phyloP scores from a whole-genome alignment of 2,329 filamentous ascomycete species.

The Diaporthe aspalathi region DNA sequence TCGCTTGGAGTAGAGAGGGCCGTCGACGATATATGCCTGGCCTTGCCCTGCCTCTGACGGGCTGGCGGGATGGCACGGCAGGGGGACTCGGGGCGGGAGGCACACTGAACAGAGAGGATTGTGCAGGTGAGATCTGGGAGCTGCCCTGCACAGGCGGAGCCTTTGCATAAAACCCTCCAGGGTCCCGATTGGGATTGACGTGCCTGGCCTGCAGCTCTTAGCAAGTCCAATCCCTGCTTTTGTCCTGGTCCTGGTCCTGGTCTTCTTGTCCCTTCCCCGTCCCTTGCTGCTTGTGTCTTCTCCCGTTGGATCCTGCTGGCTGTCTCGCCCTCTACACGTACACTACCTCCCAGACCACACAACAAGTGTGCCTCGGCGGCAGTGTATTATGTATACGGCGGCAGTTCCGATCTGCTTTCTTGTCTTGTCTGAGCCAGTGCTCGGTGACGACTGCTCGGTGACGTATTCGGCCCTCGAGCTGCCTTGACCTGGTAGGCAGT shows the following conservation, averaged over 20 bases:
- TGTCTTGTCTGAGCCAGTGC: slow-evolving; percentile 15
- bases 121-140: slow-evolving; percentile 18
- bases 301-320: too few species aligned
- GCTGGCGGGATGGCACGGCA: slow-evolving; percentile 7
- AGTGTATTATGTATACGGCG: not conserved
- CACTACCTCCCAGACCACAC: not conserved
- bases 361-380: not conserved
- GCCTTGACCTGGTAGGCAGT: not conserved
- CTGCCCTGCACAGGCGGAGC: slow-evolving; percentile 30
- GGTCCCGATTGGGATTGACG: slow-evolving; percentile 23
- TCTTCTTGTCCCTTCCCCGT: not conserved
- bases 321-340: not conserved
- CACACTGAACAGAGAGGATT: slow-evolving; percentile 5
- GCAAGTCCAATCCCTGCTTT: slow-evolving; percentile 32
- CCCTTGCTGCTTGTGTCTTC: slow-evolving; percentile 18
- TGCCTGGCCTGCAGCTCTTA: slow-evolving; percentile 21
- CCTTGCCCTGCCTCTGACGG: not conserved
- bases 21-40: slow-evolving; percentile 2
- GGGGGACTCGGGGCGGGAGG: slow-evolving; percentile 21
- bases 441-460: slow-evolving; percentile 16
- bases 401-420: slow-evolving; percentile 10
- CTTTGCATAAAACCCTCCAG: slow-evolving; percentile 23
- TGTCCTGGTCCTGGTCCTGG: slow-evolving; percentile 20
- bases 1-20: too few species aligned
- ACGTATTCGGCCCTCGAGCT: slow-evolving; percentile 20